Percentiles rank a stretch among this genome's conserved stretches.
Evolutionary conservation across 179 eudicot genomes (phyloP).

Genomic region (Nepenthes alata): DNA sequence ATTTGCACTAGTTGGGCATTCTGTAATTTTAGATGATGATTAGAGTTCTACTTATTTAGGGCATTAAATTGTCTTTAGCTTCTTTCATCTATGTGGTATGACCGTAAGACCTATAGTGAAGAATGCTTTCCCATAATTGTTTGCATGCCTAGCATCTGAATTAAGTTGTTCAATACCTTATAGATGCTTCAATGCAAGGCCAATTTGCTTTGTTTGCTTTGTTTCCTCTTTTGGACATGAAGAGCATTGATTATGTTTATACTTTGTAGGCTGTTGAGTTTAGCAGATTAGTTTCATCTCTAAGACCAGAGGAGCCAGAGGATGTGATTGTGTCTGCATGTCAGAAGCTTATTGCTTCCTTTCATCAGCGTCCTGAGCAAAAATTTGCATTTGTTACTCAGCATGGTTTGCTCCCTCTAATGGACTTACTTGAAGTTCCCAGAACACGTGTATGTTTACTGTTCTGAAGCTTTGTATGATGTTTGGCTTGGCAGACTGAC

Average conservation of each 20-base stretch:
- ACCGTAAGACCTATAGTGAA: background rate
- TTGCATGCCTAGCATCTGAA: background rate
- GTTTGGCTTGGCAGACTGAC: slow-evolving; percentile 1
- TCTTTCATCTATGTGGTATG: background rate
- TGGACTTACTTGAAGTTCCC: slow-evolving; percentile 94
- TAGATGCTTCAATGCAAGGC: background rate
- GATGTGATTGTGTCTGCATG: slow-evolving; percentile 81
- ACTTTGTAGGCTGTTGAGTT: slow-evolving; percentile 81
- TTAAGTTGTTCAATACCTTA: background rate
- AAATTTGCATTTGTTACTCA: slow-evolving; percentile 76
- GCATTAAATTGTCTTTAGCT: no score
- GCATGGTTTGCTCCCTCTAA: slow-evolving; percentile 84
- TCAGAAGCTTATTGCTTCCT: slow-evolving; percentile 75
- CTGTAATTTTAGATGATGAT: no score
- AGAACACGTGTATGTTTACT: slow-evolving; percentile 62
- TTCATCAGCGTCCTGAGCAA: slow-evolving; percentile 90
- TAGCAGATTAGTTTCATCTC: slow-evolving; percentile 61
- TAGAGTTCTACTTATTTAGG: background rate
- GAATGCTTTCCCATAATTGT: background rate
- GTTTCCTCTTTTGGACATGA: background rate
- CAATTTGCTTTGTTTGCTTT: background rate
- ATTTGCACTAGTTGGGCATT: no score
- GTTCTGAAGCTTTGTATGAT: slow-evolving; percentile 7
- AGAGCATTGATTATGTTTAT: slow-evolving; percentile 4
- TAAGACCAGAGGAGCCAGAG: slow-evolving; percentile 90